A percentile compares a stretch with the other conserved stretches of the same genome.
phyloP scores from a whole-genome alignment of 2,329 filamentous ascomycete genomes.

The Fusarium hostae region DNA sequence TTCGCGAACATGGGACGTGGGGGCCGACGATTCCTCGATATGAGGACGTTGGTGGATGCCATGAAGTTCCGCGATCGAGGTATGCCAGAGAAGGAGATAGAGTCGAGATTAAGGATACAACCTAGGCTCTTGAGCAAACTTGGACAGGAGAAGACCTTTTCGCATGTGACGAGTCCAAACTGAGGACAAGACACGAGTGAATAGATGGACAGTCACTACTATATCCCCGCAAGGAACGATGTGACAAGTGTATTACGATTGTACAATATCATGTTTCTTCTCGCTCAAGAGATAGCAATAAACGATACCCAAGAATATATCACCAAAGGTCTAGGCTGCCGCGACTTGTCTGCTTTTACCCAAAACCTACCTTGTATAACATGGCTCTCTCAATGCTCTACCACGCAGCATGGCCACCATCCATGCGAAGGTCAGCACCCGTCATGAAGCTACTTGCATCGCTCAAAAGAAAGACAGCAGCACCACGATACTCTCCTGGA shows the following conservation, averaged over 20 bases:
- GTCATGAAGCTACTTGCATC: conserved; percentile 81
- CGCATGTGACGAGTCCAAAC: conserved; percentile 48
- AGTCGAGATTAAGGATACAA: conserved; percentile 58
- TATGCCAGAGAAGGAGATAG: conserved; percentile 54
- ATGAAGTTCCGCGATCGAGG: conserved; percentile 58
- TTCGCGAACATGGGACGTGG: conserved; percentile 53
- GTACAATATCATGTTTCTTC: conserved; percentile 27
- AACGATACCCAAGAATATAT: conserved; percentile 28
- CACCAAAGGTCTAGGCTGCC: neutral
- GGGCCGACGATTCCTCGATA: conserved; percentile 60
- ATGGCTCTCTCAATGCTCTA: conserved; percentile 46
- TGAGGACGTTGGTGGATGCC: conserved; percentile 59
- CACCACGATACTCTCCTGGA: conserved; percentile 77
- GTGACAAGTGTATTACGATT: conserved; percentile 24
- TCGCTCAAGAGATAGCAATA: conserved; percentile 18
- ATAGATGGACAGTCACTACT: neutral
- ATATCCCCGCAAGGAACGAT: conserved; percentile 1
- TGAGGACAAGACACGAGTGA: conserved; percentile 7
- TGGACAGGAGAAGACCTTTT: conserved; percentile 55
- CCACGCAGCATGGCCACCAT: conserved; percentile 75
- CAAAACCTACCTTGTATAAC: neutral
- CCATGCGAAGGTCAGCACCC: conserved; percentile 75
- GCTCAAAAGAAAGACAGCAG: conserved; percentile 77
- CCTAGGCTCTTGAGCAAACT: conserved; percentile 58
- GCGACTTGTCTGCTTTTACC: neutral